Base-by-base conservation (phyloP, 2,329 filamentous ascomycete species). In the Aspergillus fumigatus region DNA sequence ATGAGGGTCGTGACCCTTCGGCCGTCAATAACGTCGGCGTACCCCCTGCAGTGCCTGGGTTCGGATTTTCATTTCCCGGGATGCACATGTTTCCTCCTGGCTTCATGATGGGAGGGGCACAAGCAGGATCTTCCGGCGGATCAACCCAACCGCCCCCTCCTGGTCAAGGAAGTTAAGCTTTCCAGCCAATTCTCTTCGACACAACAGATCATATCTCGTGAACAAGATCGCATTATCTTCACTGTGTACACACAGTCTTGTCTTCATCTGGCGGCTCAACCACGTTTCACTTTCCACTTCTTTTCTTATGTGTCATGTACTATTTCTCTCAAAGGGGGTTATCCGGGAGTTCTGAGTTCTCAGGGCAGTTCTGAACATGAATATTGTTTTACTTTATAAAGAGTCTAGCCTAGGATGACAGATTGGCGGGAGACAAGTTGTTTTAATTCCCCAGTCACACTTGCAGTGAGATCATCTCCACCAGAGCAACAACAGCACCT, bases 41-140 rank as follows among this genome's bases (percentile, higher is more conserved):
- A 2, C 77, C 81, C 3, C 80, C 81, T 14, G 76, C 80, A 6
- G 79, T 84, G 5, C 81, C 81, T 48, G 78, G 79, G 3, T 84
- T 83, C 59, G 81, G 80, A 8, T 83, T 83, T 64, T 79, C 79
- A 40, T 77, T 80, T 57, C 71, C 76, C 10, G 75, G 75, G 19
- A 79, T 79, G 75, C 75, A 76, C 43, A 75, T 78, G 70, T 74
- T 80, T 26, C 77, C 77, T 53, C 75, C 77, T 21, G 77, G 76
- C 11, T 80, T 80, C 63, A 76, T 78, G 70, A 70, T 78, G 66
- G 73, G 73, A 41, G 71, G 72, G 54, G 66, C 65, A 19, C 70
- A 73, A 53, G 63, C 66, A 40, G 69, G 70, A 17, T 59, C 62
- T 45, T 53, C 65, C 43, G 65, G 63, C 50, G 62, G 67, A 8